Evolutionary conservation across 345 rosid genomes (phyloP).

Genomic region (Eucalyptus microcorys): DNA sequence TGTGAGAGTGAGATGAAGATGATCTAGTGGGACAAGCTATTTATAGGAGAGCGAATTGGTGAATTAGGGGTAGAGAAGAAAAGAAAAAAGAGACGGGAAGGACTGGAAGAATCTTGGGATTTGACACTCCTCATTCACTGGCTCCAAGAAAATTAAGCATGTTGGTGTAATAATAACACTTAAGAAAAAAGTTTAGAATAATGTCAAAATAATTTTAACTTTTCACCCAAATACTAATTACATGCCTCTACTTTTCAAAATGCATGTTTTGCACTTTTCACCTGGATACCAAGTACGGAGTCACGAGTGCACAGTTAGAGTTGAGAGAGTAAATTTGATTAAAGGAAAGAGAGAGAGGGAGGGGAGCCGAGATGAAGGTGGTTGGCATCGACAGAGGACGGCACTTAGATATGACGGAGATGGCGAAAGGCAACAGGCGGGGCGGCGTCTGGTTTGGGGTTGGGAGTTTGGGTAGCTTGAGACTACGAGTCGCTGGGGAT

Average conservation of each 20-base stretch:
- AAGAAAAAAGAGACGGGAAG: not conserved
- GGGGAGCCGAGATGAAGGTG: rapidly evolving
- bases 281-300: not conserved
- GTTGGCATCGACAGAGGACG: not conserved
- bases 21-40: not conserved
- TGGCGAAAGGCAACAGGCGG: not conserved
- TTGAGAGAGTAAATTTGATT: not conserved
- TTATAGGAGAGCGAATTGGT: not conserved
- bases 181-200: not conserved
- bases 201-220: not conserved
- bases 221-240: not conserved
- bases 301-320: not conserved
- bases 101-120: constrained; percentile 19
- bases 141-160: constrained; percentile 4
- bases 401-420: not conserved
- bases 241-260: not conserved
- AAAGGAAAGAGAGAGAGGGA: not conserved
- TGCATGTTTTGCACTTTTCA: not conserved
- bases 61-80: not conserved
- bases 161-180: constrained; percentile 4
- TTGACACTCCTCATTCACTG: constrained; percentile 28
- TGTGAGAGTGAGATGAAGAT: constrained; percentile 5
- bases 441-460: not conserved
- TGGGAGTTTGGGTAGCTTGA: not conserved
- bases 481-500: not conserved